Evolutionary conservation across 2,329 filamentous ascomycete species (phyloP).

Genomic region (Ilyonectria sp.): DNA sequence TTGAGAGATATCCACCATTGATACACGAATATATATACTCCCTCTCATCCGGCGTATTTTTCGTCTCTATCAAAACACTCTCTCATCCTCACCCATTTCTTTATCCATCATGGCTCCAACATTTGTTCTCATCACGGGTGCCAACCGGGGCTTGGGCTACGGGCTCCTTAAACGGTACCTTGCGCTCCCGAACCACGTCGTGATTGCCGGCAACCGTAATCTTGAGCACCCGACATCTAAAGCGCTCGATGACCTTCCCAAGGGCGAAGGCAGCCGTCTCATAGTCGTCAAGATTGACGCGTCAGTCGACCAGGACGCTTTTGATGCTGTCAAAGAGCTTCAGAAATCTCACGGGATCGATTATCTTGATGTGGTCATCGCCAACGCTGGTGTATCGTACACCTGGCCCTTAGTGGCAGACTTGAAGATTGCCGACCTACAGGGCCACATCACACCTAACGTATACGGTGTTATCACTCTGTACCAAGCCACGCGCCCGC

Average conservation of each 20-base stretch:
- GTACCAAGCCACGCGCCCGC: constrained; percentile 59
- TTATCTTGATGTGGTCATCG: constrained; percentile 65
- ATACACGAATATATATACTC: too few relatives aligned
- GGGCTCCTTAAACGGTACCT: constrained; percentile 55
- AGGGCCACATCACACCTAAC: constrained; percentile 59
- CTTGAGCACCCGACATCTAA: constrained; percentile 45
- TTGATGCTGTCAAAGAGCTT: constrained; percentile 52
- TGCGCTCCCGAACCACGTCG: constrained; percentile 69
- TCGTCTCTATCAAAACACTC: neutral
- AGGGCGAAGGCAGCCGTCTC: constrained; percentile 53
- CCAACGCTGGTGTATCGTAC: constrained; percentile 64
- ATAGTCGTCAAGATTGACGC: constrained; percentile 62
- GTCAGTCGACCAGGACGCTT: constrained; percentile 50
- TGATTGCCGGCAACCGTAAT: constrained; percentile 58
- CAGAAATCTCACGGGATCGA: constrained; percentile 52
- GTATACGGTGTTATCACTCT: constrained; percentile 58
- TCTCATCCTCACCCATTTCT: neutral
- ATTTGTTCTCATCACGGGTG: constrained; percentile 52
- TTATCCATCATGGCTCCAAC: neutral
- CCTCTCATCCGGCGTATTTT: too few relatives aligned
- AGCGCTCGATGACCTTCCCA: constrained; percentile 55
- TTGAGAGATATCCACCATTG: too few relatives aligned
- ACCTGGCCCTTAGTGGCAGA: constrained; percentile 51
- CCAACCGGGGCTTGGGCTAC: constrained; percentile 56
- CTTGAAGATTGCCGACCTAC: constrained; percentile 52